Percentiles rank a stretch among this genome's conserved stretches.
These are phyloP conservation scores for Yamadazyma blattariae DNA, from an alignment of 1,139 yeast genomes.

Conservation along the genomic window DNA sequence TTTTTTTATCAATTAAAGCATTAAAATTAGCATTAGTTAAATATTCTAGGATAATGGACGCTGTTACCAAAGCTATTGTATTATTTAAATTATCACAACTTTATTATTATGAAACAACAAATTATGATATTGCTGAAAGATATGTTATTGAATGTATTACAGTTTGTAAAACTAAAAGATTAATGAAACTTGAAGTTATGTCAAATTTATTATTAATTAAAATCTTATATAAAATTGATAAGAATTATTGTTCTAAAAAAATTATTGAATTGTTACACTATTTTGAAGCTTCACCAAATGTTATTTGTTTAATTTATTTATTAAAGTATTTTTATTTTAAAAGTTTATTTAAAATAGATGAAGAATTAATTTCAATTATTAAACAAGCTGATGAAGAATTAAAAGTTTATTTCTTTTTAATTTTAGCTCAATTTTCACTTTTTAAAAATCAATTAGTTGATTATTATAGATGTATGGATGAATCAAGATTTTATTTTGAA, in stretches of 20 bases:
- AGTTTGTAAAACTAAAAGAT: conserved; percentile 23
- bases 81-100: conserved; percentile 34
- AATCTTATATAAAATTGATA: conserved; percentile 1
- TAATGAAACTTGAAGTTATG: conserved; percentile 2
- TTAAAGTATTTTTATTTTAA: conserved; percentile 3
- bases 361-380: neutral
- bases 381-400: neutral
- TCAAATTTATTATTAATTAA: conserved; percentile 2
- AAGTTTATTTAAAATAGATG: neutral
- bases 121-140: conserved; percentile 36
- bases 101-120: conserved; percentile 39
- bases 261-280: neutral
- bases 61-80: conserved; percentile 24
- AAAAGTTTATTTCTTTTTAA: conserved; percentile 1
- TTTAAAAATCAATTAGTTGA: neutral
- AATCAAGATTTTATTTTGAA: conserved; percentile 1
- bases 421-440: conserved; percentile 1
- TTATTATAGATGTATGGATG: conserved; percentile 1
- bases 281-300: conserved; percentile 1
- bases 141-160: conserved; percentile 36
- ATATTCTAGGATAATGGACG: conserved; percentile 21
- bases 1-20: conserved; percentile 38
- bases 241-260: neutral
- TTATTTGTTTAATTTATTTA: conserved; percentile 1
- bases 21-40: conserved; percentile 27